Evolutionary conservation across 2,329 filamentous ascomycete species (phyloP).

Genomic region (Fusarium tuaranense): DNA sequence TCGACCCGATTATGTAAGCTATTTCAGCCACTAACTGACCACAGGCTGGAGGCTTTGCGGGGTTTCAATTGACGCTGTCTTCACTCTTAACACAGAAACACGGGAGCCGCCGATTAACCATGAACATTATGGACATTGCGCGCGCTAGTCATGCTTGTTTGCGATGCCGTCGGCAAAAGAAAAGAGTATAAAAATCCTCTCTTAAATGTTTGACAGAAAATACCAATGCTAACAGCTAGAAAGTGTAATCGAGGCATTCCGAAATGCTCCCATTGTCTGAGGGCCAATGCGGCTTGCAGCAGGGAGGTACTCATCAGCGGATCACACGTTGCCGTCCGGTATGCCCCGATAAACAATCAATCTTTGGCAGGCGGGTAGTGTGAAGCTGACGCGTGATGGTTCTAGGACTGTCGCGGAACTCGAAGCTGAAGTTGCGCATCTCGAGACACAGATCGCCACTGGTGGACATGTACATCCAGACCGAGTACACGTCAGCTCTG

Average conservation of each 20-base stretch:
- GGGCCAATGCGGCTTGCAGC: neutral
- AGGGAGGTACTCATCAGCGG: neutral
- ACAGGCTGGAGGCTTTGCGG: neutral
- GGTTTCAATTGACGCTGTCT: neutral
- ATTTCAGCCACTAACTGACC: neutral
- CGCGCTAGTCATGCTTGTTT: neutral
- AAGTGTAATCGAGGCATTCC: neutral
- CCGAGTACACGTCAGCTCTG: neutral
- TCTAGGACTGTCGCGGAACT: neutral
- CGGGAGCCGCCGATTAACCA: neutral
- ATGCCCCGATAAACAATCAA: neutral
- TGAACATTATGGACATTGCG: neutral
- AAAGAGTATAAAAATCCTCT: neutral
- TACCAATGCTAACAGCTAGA: neutral
- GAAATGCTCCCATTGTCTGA: neutral
- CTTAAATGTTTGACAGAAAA: neutral
- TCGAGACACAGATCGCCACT: neutral
- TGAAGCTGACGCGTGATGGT: neutral
- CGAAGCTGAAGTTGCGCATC: neutral
- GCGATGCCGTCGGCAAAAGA: neutral
- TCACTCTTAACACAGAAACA: neutral
- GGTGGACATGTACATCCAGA: neutral
- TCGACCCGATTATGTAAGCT: neutral
- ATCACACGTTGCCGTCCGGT: neutral
- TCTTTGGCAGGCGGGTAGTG: neutral